Conservation (phyloP, 2,329 filamentous ascomycete genomes). For the Fusarium denticulatum region DNA sequence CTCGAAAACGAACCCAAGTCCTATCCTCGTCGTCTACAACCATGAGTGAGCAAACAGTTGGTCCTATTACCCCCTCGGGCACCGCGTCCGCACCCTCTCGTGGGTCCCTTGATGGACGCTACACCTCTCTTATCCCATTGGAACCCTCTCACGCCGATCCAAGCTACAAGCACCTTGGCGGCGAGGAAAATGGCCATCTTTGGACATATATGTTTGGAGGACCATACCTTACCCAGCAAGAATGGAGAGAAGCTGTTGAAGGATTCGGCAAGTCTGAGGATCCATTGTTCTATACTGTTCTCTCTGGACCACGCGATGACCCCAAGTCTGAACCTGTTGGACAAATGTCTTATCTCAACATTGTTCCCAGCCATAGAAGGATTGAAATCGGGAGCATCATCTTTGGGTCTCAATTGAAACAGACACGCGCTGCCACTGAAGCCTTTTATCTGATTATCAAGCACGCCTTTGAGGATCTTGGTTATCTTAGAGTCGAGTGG, state of each 20-base stretch:
- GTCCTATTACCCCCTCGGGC: conserved; percentile 27
- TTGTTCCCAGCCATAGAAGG: conserved; percentile 57
- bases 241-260: conserved; percentile 34
- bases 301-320: conserved; percentile 45
- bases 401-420: conserved; percentile 60
- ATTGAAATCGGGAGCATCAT: conserved; percentile 69
- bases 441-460: conserved; percentile 64
- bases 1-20: not conserved
- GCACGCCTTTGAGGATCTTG: conserved; percentile 62
- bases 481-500: conserved; percentile 70
- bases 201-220: conserved; percentile 50
- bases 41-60: conserved; percentile 31
- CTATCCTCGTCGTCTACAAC: not conserved
- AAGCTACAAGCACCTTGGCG: conserved; percentile 48
- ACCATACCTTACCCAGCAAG: conserved; percentile 30
- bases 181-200: conserved; percentile 43
- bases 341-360: conserved; percentile 56
- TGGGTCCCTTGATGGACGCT: conserved; percentile 42
- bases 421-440: conserved; percentile 67
- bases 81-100: conserved; percentile 30
- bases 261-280: conserved; percentile 45
- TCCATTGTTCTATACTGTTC: conserved; percentile 56
- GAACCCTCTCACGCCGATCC: conserved; percentile 39
- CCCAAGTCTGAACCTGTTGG: conserved; percentile 52
- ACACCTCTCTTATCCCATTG: conserved; percentile 47